Evolutionary conservation across 495 filamentous ascomycete genomes (phyloP).

Genomic region (Staphylotrichum tortipilum): DNA sequence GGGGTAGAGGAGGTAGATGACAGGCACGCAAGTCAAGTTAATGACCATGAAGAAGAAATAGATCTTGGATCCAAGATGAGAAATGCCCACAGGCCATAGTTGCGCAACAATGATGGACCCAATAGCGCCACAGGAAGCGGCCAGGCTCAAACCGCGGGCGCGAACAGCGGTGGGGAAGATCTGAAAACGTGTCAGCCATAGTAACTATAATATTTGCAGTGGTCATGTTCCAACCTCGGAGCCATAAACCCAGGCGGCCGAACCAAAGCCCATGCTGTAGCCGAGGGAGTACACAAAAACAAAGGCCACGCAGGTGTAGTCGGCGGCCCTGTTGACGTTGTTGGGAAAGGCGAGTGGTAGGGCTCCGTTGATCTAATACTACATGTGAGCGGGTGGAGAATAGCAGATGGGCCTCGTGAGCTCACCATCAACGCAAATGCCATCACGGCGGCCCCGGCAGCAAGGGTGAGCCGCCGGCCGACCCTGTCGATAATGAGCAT

Average conservation of each 20-base stretch:
- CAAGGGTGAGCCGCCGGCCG: slow-evolving; percentile 37
- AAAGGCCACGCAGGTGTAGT: slow-evolving; percentile 46
- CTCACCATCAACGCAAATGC: slow-evolving; percentile 38
- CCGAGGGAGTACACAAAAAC: slow-evolving; percentile 51
- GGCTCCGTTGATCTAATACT: slow-evolving; percentile 42
- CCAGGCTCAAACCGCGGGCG: slow-evolving; percentile 43
- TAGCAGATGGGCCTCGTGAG: no score
- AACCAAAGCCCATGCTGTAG: slow-evolving; percentile 49
- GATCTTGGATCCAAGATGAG: slow-evolving; percentile 44
- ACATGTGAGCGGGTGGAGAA: neutral
- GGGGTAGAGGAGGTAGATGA: slow-evolving; percentile 43
- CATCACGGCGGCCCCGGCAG: slow-evolving; percentile 38
- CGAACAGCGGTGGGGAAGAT: slow-evolving; percentile 47
- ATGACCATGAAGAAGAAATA: slow-evolving; percentile 53
- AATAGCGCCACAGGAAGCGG: slow-evolving; percentile 41
- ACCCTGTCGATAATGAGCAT: slow-evolving; percentile 42
- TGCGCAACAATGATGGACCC: slow-evolving; percentile 44
- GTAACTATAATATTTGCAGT: no score
- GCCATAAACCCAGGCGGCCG: slow-evolving; percentile 50
- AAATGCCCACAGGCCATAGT: slow-evolving; percentile 46
- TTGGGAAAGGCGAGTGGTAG: slow-evolving; percentile 43
- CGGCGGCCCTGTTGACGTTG: slow-evolving; percentile 40
- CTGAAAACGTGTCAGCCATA: slow-evolving; percentile 11
- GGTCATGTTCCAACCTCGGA: slow-evolving; percentile 36
- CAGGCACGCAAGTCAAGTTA: slow-evolving; percentile 42